phyloP scores from a whole-genome alignment of 345 rosid genomes.

The Hypericum perforatum region DNA sequence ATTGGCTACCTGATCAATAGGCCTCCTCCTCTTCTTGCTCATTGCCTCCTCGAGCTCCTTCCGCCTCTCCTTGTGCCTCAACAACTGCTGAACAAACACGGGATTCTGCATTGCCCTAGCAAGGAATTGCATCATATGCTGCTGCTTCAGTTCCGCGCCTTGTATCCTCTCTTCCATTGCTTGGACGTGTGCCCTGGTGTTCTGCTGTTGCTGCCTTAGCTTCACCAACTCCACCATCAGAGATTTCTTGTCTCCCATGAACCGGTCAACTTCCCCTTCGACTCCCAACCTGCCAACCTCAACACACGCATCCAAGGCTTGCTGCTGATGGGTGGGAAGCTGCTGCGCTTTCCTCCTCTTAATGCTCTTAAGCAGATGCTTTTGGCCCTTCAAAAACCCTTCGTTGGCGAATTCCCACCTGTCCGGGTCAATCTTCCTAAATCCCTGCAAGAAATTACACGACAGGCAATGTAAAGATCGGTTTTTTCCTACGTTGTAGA shows the following conservation, averaged over 20 bases:
- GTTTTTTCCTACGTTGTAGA: neutral
- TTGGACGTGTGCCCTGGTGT: slow-evolving; percentile 42
- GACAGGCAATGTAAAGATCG: neutral
- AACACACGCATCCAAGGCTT: slow-evolving; percentile 34
- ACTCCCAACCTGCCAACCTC: slow-evolving; percentile 48
- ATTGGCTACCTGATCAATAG: slow-evolving; percentile 21
- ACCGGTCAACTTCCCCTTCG: slow-evolving; percentile 32
- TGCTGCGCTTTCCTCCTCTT: slow-evolving; percentile 7
- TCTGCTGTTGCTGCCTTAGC: slow-evolving; percentile 66
- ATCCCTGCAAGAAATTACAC: slow-evolving; percentile 39
- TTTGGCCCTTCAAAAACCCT: neutral
- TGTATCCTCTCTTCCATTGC: slow-evolving; percentile 59
- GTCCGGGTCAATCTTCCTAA: slow-evolving; percentile 74
- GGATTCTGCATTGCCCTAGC: slow-evolving; percentile 64
- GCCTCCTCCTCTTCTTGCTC: slow-evolving; percentile 37
- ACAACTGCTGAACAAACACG: slow-evolving; percentile 43
- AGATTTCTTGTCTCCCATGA: slow-evolving; percentile 53
- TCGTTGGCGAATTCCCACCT: slow-evolving; percentile 84
- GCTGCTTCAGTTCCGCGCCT: slow-evolving; percentile 69
- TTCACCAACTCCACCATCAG: slow-evolving; percentile 54
- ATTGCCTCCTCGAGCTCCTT: slow-evolving; percentile 49
- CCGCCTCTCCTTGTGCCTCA: slow-evolving; percentile 33
- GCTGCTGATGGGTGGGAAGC: slow-evolving; percentile 16
- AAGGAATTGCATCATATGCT: slow-evolving; percentile 78
- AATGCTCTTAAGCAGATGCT: no score